phyloP scores from a whole-genome alignment of 2,329 filamentous ascomycete species.

The Fusarium ambrosium region DNA sequence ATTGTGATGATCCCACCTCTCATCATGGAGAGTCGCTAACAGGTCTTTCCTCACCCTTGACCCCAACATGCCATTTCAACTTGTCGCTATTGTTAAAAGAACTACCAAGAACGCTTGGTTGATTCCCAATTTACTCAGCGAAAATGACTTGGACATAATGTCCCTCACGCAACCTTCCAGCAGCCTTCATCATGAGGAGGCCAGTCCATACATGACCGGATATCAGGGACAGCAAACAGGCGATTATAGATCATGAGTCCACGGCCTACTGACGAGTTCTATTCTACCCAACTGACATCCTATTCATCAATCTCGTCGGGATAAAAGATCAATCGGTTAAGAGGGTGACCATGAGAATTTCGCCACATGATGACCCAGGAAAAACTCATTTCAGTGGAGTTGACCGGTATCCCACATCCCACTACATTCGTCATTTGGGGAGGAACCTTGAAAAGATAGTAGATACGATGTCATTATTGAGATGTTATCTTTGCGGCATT shows the following conservation, averaged over 20 bases:
- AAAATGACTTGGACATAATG: too few relatives aligned
- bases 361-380: neutral
- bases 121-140: too few relatives aligned
- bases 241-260: neutral
- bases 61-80: neutral
- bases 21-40: neutral
- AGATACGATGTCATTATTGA: neutral
- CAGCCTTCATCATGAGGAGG: neutral
- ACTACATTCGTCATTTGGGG: neutral
- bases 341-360: too few relatives aligned
- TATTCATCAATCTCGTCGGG: neutral
- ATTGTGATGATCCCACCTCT: too few relatives aligned
- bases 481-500: neutral
- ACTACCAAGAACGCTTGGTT: neutral
- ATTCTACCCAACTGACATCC: neutral
- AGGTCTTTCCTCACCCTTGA: neutral
- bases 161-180: neutral
- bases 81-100: neutral
- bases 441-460: neutral
- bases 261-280: neutral
- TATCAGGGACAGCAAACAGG: neutral
- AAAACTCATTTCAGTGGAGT: neutral
- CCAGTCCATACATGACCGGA: neutral
- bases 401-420: neutral
- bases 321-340: too few relatives aligned